phyloP scores from a whole-genome alignment of 768 basidiomycete genomes.

The Mycena chlorophos region DNA sequence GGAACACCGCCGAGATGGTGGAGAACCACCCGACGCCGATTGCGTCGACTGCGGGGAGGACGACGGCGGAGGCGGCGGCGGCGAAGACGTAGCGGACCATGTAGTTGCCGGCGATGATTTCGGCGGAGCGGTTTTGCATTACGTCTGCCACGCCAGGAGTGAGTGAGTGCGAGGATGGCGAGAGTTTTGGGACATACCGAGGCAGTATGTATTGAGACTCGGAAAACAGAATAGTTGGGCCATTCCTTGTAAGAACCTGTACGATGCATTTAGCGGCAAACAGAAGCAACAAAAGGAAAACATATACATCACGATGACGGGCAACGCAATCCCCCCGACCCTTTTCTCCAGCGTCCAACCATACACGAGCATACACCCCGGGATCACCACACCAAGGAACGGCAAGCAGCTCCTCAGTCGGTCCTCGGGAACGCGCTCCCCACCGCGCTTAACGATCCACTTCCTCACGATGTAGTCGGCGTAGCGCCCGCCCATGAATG shows the following conservation, averaged over 20 bases:
- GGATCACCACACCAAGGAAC: conserved; percentile 15
- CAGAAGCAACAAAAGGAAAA: neutral
- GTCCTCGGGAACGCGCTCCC: conserved; percentile 16
- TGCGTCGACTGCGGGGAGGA: conserved; percentile 15
- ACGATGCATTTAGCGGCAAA: neutral
- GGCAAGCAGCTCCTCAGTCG: conserved; percentile 18
- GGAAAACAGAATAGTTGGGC: conserved; percentile 22
- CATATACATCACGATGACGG: conserved; percentile 17
- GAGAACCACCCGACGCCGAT: conserved; percentile 24
- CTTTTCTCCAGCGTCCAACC: conserved; percentile 22
- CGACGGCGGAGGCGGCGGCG: conserved; percentile 17
- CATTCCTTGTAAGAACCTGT: conserved; percentile 19
- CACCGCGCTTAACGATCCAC: conserved; percentile 17
- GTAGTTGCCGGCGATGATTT: conserved; percentile 21
- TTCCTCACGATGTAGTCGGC: conserved; percentile 22
- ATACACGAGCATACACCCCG: conserved; percentile 19
- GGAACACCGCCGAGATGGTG: conserved; percentile 15
- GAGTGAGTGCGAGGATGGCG: neutral
- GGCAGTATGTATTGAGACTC: conserved; percentile 21
- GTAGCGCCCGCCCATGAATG: conserved; percentile 19
- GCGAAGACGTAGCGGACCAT: conserved; percentile 20
- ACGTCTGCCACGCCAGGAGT: conserved; percentile 13
- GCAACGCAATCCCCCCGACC: conserved; percentile 18
- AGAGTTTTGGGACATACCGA: conserved; percentile 8
- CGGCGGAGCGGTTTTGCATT: conserved; percentile 21